phyloP scores from a whole-genome alignment of 2,329 filamentous ascomycete species.

The Sporothrix luriei region DNA sequence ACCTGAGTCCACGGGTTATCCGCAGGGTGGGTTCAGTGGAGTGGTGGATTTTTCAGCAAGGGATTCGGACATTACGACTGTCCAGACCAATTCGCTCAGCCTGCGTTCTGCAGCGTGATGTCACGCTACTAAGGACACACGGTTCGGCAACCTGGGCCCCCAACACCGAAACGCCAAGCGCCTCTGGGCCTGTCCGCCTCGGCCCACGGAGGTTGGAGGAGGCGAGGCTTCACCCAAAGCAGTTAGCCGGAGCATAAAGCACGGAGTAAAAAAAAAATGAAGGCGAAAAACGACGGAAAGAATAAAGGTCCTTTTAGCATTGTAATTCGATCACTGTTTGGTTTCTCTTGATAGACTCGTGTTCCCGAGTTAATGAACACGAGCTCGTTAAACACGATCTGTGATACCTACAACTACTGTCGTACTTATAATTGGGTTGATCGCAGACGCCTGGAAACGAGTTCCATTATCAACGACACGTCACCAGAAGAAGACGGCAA shows the following conservation, averaged over 20 bases:
- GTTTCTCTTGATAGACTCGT: background rate
- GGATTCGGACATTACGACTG: too few relatives aligned
- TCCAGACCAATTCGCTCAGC: too few relatives aligned
- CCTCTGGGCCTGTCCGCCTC: background rate
- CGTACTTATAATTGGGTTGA: too few relatives aligned
- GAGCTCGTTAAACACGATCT: too few relatives aligned
- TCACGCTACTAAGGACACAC: background rate
- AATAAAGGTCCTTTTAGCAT: background rate
- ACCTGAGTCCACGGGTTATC: background rate
- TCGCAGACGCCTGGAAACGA: too few relatives aligned
- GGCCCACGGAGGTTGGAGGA: conserved; percentile 13
- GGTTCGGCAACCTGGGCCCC: background rate
- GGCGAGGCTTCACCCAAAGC: conserved; percentile 6
- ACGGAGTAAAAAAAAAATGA: conserved; percentile 4
- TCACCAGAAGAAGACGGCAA: too few relatives aligned
- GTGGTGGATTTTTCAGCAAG: background rate
- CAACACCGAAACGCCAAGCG: background rate
- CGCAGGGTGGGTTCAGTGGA: background rate
- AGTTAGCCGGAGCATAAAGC: background rate
- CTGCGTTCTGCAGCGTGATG: conserved; percentile 2
- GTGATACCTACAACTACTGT: too few relatives aligned
- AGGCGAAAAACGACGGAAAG: background rate
- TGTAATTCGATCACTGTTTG: background rate
- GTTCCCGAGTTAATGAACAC: background rate
- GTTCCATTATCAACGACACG: too few relatives aligned